Evolutionary conservation across 2,329 filamentous ascomycete genomes (phyloP).

Genomic region (Myriosclerotinia duriaeana): DNA sequence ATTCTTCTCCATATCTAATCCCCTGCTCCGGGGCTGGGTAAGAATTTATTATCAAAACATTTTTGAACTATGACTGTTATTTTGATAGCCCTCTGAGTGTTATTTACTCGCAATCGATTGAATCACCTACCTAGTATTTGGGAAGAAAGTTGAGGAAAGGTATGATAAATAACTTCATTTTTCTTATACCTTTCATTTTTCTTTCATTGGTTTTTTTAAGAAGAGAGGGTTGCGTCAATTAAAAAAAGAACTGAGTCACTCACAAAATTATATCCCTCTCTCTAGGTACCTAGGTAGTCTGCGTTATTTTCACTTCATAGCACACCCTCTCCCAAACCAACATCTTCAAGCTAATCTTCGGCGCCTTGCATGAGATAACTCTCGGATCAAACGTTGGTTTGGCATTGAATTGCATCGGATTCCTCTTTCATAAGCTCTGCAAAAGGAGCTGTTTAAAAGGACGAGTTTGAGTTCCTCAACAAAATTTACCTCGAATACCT

Average conservation of each 20-base stretch:
- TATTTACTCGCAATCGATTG: background rate
- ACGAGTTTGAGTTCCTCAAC: conserved; percentile 8
- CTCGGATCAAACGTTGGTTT: conserved; percentile 29
- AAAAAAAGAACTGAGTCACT: background rate
- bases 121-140: no score
- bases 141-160: conserved; percentile 11
- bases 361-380: conserved; percentile 38
- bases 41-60: conserved; percentile 10
- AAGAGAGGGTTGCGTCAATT: background rate
- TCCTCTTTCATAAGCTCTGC: conserved; percentile 32
- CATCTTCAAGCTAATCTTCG: conserved; percentile 21
- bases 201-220: conserved; percentile 4
- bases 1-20: background rate
- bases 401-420: conserved; percentile 29
- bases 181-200: background rate
- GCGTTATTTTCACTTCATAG: conserved; percentile 33
- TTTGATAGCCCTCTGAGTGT: conserved; percentile 11
- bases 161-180: background rate
- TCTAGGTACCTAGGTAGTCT: no score
- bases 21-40: no score
- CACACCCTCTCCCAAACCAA: background rate
- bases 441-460: conserved; percentile 33
- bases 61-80: conserved; percentile 14
- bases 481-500: background rate
- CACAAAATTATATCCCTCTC: background rate